Evolutionary conservation across 1,139 yeast genomes (phyloP).

Genomic region (Lodderomyces metapsilosis): DNA sequence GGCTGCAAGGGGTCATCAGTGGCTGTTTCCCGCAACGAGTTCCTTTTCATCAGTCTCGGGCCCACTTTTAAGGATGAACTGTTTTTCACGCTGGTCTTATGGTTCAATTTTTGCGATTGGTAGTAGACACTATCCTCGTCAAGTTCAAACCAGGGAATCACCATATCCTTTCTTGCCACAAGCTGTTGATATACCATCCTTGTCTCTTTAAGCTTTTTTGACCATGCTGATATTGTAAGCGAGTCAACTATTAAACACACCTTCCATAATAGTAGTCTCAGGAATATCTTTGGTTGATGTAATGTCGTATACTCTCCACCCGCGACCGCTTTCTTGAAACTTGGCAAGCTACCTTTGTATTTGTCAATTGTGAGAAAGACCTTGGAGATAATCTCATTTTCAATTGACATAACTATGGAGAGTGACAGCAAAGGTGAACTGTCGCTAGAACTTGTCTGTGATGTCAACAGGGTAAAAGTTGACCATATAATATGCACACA

Average conservation of each 20-base stretch:
- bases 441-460: too few species aligned
- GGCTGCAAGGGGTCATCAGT: slow-evolving; percentile 5
- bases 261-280: slow-evolving; percentile 42
- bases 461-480: neutral
- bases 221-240: slow-evolving; percentile 39
- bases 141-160: slow-evolving; percentile 40
- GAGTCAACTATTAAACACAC: slow-evolving; percentile 37
- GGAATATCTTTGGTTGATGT: slow-evolving; percentile 20
- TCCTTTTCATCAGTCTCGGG: neutral
- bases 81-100: slow-evolving; percentile 10
- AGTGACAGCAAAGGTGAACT: neutral
- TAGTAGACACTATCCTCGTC: slow-evolving; percentile 32
- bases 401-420: slow-evolving; percentile 22
- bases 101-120: slow-evolving; percentile 15
- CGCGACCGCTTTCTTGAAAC: slow-evolving; percentile 32
- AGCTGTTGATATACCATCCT: slow-evolving; percentile 41
- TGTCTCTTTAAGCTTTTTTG: slow-evolving; percentile 25
- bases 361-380: slow-evolving; percentile 39
- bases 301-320: slow-evolving; percentile 32
- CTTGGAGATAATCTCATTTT: slow-evolving; percentile 38
- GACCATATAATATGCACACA: neutral
- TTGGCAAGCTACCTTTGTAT: slow-evolving; percentile 32
- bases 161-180: slow-evolving; percentile 30
- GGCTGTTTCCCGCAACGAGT: neutral
- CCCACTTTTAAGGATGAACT: slow-evolving; percentile 5